Evolutionary conservation across 257 asterid species (phyloP).

Genomic region (Paraleonurus japonicus): DNA sequence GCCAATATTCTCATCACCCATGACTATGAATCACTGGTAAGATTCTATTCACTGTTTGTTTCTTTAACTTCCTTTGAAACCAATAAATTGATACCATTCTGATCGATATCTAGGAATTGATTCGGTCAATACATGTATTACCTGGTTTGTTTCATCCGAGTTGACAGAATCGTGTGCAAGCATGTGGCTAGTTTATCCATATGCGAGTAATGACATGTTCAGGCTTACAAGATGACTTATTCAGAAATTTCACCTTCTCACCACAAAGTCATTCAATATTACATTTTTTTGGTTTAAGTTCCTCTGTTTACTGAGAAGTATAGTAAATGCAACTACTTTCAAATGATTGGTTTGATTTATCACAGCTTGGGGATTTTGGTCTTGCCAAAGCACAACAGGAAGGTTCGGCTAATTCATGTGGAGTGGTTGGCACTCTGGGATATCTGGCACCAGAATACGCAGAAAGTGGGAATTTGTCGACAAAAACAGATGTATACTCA

Average conservation of each 20-base stretch:
- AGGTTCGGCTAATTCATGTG: constrained; percentile 33
- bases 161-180: background rate
- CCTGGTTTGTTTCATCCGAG: background rate
- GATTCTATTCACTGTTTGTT: background rate
- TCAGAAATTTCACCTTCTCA: constrained; percentile 7
- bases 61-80: background rate
- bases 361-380: constrained; percentile 75
- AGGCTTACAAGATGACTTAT: background rate
- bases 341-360: background rate
- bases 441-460: constrained; percentile 85
- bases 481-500: constrained; percentile 75
- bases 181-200: background rate
- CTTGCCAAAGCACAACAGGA: constrained; percentile 61
- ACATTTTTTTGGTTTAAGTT: background rate
- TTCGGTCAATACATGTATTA: background rate
- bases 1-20: constrained; percentile 74
- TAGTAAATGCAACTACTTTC: background rate
- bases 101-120: background rate
- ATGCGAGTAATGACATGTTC: background rate
- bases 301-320: background rate
- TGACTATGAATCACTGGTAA: constrained; percentile 67
- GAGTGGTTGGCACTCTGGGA: constrained; percentile 73
- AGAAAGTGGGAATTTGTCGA: constrained; percentile 57
- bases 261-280: background rate
- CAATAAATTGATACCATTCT: background rate